Evolutionary conservation across 2,329 filamentous ascomycete genomes (phyloP).

Genomic region (Alternaria infectoria): DNA sequence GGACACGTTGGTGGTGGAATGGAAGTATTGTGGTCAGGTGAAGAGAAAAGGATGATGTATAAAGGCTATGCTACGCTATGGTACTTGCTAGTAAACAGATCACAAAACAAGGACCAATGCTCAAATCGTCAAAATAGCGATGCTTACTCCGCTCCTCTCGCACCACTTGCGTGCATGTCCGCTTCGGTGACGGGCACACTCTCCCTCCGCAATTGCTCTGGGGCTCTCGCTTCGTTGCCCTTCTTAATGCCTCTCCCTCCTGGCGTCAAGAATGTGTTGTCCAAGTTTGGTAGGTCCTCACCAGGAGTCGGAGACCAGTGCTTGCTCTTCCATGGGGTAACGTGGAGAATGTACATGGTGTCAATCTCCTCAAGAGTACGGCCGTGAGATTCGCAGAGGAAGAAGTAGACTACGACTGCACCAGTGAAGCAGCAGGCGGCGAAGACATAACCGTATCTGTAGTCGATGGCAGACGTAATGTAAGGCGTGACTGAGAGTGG

Average conservation of each 20-base stretch:
- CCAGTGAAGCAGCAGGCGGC: conserved; percentile 72
- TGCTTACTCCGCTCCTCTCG: conserved; percentile 7
- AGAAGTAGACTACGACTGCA: conserved; percentile 74
- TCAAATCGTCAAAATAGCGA: background rate
- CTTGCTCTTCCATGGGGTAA: conserved; percentile 68
- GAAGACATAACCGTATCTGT: conserved; percentile 77
- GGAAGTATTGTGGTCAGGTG: background rate
- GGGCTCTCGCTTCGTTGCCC: conserved; percentile 38
- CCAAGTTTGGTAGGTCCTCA: conserved; percentile 42
- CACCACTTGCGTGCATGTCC: conserved; percentile 21
- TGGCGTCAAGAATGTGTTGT: conserved; percentile 43
- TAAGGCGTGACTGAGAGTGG: conserved; percentile 67
- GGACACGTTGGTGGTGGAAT: background rate
- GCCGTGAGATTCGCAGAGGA: conserved; percentile 76
- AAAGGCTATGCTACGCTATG: background rate
- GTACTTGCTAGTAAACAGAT: background rate
- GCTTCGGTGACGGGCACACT: conserved; percentile 18
- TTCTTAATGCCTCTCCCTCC: conserved; percentile 45
- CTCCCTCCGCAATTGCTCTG: conserved; percentile 32
- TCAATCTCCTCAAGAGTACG: conserved; percentile 80
- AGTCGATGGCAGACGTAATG: conserved; percentile 74
- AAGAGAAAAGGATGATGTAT: background rate
- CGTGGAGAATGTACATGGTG: conserved; percentile 69
- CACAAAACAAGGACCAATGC: background rate
- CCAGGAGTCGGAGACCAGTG: conserved; percentile 55